phyloP scores from a whole-genome alignment of 176 grass and related monocot species.

The Aechmea fasciata region DNA sequence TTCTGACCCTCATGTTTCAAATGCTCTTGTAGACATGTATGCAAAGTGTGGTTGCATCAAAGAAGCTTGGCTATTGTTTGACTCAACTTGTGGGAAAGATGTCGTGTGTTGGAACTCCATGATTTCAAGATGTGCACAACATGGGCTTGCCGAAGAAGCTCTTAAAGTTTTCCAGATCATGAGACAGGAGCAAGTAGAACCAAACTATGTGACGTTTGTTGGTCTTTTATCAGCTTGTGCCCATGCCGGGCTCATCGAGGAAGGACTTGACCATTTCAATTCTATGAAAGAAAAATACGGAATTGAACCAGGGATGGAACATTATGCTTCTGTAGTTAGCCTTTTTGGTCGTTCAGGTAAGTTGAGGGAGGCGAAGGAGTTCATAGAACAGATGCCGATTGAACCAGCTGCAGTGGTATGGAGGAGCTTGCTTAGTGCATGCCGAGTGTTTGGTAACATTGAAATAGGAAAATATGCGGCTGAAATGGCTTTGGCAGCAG shows the following conservation, averaged over 20 bases:
- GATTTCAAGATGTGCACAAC: constrained; percentile 66
- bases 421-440: constrained; percentile 68
- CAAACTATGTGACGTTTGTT: constrained; percentile 80
- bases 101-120: constrained; percentile 78
- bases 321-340: constrained; percentile 70
- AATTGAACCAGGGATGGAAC: constrained; percentile 57
- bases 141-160: constrained; percentile 54
- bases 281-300: constrained; percentile 49
- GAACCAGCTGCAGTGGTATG: constrained; percentile 46
- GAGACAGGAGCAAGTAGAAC: constrained; percentile 39
- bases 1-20: constrained; percentile 56
- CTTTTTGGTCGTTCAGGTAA: constrained; percentile 61
- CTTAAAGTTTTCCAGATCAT: constrained; percentile 53
- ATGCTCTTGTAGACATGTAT: constrained; percentile 77
- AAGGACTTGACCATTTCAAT: constrained; percentile 50
- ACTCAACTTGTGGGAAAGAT: constrained; percentile 41
- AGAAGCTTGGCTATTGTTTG: constrained; percentile 60
- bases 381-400: constrained; percentile 65
- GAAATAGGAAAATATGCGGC: constrained; percentile 59
- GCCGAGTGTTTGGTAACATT: constrained; percentile 48
- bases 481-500: constrained; percentile 42
- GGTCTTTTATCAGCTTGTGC: constrained; percentile 62
- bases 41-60: constrained; percentile 72
- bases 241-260: constrained; percentile 54
- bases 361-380: constrained; percentile 46